Evolutionary conservation across 1,284 basidiomycete genomes (phyloP), one percentile per base, ranked within the genome.

Genomic region (Gomphus bonarii): DNA sequence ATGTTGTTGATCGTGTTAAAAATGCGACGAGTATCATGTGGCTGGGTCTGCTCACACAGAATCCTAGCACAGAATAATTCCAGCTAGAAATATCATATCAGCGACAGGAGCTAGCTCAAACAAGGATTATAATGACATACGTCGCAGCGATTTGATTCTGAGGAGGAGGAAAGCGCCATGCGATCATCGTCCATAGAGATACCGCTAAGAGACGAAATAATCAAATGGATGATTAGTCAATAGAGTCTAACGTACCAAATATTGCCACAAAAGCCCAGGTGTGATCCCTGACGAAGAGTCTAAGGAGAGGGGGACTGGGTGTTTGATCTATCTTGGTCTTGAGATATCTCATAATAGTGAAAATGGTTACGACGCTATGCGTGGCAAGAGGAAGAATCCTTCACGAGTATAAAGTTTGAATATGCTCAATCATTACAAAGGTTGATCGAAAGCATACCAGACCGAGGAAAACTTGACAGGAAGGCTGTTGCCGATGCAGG

Each of bases 341-440:
- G 22, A 54, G 9, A 36, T 28, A 54, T 22, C 38, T 14, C 11
- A 9, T 20, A 1, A 43, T 33, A n/a, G 38, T 44, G 18, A 54
- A 35, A 22, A 54, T n/a, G 2, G 38, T 14, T 5, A 54, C 36
- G 18, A 43, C 35, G 22, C 36, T 25, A 9, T 54, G 52, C 12
- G 30, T 43, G 25, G 28, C 10, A 20, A 54, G 52, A 12, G 52
- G 52, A 3, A 43, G 28, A 25, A 54, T 54, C 52, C 52, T 54
- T 40, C 12, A 6, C 46, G 31, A 18, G 38, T 6, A 20, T 43
- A 28, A 14, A 20, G 10, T 16, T 14, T 40, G 2, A 20, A 40
- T 10, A 10, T 33, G 5, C 18, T n/a, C 2, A 54, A 16, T n/a
- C 3, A 18, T 18, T 16, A 7, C 5, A 8, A 3, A 14, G 16